Base-by-base conservation (phyloP, 179 eudicot genomes). In the Dionaea muscipula region DNA sequence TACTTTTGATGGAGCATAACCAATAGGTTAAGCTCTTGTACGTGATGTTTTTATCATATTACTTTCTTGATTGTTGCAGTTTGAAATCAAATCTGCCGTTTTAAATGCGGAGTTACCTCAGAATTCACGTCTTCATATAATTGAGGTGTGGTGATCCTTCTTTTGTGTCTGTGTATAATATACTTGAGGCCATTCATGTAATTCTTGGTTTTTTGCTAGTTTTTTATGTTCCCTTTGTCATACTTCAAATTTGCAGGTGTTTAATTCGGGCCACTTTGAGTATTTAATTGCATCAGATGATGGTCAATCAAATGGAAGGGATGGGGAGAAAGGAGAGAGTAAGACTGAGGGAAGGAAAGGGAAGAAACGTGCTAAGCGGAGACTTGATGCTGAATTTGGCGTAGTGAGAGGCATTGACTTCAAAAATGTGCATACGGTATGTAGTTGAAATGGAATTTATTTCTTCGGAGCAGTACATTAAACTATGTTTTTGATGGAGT, bases 361-460 rank as follows among this genome's bases (percentile, higher is more conserved):
- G 49, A 88, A 61, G 63, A 84, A 61, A 41, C 79, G 59, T 64
- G 31, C 59, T 39, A 91, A 75, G 74, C 72, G 48, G 44, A 87
- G 84, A 56, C 61, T 77, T 59, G 99, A 93, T 72, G 72, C 89
- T 53, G 99, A 93, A 68, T 88, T 88, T 68, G 95, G 96, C 18
- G 96, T 93, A 24, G 93, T 82, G 33, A 75, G 99, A 78, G 99
- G 99, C 60, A 82, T 93, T 67, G 99, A 88, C 78, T 87, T 93
- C 75, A 88, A 93, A 72, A 79, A 93, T 64, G 99, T 93, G 54
- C 68, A 82, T 63, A 84, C 93, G 62, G 96, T 87, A 83, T 44
- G 84, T 55, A 59, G 13, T 22, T 26, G 18, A 23, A 13, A 4
- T 23, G 10, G 14, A 38, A 8, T 38, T 38, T 14, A 38, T 38